These are phyloP conservation scores for Phytopythium chamaehyphon DNA, from an alignment of 352 stramenopile species.

Conservation along the genomic window DNA sequence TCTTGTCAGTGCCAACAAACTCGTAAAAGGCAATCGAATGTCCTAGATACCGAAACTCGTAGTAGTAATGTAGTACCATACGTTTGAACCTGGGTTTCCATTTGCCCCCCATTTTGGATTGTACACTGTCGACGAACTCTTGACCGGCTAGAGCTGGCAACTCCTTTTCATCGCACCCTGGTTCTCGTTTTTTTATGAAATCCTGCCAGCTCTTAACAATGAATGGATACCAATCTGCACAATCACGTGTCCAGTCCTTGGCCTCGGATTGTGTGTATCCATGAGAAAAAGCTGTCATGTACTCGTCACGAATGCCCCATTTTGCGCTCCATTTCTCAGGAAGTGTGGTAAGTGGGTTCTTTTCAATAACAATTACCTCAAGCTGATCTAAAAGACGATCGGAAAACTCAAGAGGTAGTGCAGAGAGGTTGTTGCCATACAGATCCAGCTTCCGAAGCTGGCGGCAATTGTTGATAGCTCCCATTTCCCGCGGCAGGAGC, in stretches of 20 bases:
- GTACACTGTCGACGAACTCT: conserved; percentile 41
- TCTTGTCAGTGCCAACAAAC: conserved; percentile 5
- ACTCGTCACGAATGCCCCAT: conserved; percentile 55
- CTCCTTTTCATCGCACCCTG: not conserved
- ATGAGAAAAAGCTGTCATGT: conserved; percentile 36
- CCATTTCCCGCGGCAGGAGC: conserved; percentile 41
- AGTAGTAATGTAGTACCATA: conserved; percentile 58
- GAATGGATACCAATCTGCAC: conserved; percentile 39
- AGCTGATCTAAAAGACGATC: conserved; percentile 43
- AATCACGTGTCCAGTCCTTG: conserved; percentile 47
- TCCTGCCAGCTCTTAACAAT: conserved; percentile 48
- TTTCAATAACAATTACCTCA: conserved; percentile 49
- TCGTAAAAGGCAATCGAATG: conserved; percentile 40
- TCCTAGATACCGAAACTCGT: conserved; percentile 67
- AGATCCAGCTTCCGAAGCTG: conserved; percentile 53
- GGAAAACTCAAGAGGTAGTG: conserved; percentile 49
- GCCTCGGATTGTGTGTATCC: conserved; percentile 51
- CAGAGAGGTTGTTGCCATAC: conserved; percentile 51
- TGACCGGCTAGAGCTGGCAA: conserved; percentile 19
- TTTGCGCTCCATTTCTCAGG: conserved; percentile 60
- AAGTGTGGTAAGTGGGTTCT: conserved; percentile 51
- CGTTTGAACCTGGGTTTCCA: conserved; percentile 57
- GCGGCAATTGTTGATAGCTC: conserved; percentile 10
- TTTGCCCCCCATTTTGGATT: conserved; percentile 15
- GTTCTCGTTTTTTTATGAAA: conserved; percentile 1